phyloP scores from a whole-genome alignment of 352 stramenopile species.

The Pythium sp. region DNA sequence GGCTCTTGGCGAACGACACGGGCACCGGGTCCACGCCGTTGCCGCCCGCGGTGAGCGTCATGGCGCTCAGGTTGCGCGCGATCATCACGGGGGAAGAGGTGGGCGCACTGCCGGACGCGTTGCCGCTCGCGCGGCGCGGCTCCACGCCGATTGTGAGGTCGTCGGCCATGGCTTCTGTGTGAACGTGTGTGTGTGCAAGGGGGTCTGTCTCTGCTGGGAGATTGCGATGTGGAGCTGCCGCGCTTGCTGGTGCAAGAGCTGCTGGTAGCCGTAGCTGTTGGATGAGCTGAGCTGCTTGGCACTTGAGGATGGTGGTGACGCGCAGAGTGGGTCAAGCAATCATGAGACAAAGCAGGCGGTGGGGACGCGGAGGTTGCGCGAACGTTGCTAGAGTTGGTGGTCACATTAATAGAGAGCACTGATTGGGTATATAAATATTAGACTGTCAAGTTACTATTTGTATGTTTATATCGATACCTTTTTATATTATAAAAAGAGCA shows the following conservation, averaged over 20 bases:
- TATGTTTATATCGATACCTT: neutral
- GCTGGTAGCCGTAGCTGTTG: neutral
- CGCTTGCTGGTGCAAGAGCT: neutral
- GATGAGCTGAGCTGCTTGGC: neutral
- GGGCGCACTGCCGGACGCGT: neutral
- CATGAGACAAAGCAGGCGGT: conserved; percentile 2
- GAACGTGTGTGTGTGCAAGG: neutral
- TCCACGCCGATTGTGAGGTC: conserved; percentile 13
- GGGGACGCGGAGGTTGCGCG: neutral
- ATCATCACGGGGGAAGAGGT: conserved; percentile 10
- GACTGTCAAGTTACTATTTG: neutral
- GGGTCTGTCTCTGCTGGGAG: neutral
- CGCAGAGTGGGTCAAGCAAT: neutral
- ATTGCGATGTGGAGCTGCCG: neutral
- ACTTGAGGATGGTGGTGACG: conserved; percentile 10
- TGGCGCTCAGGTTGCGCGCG: conserved; percentile 15
- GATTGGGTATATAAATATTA: neutral
- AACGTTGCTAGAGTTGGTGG: conserved; percentile 1
- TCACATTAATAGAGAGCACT: neutral
- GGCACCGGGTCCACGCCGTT: conserved; percentile 29
- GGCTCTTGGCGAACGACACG: conserved; percentile 32
- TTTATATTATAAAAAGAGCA: neutral
- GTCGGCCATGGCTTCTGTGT: conserved; percentile 12
- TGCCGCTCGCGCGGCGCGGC: conserved; percentile 4
- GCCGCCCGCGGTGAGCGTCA: conserved; percentile 21